Base-by-base conservation (phyloP, 495 filamentous ascomycete species). In the Clavariopsis aquatica region DNA sequence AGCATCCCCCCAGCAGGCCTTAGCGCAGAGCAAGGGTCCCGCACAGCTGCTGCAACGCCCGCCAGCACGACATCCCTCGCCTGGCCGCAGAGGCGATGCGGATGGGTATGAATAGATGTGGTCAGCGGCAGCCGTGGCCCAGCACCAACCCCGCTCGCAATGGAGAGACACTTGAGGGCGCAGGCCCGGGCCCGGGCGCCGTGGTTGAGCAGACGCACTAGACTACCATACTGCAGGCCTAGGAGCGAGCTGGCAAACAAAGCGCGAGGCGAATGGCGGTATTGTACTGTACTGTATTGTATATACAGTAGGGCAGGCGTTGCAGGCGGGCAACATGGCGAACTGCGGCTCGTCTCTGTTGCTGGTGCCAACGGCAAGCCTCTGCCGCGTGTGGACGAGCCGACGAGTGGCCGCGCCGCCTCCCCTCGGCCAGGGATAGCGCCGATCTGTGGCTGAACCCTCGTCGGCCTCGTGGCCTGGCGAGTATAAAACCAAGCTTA, bases 371-470 rank as follows among this genome's bases (percentile, higher is more conserved):
- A 45, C 53, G 29, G 20, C 53, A 31, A 8, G 20, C 29, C 31
- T 23, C 15, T 23, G 10, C 26, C 31, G 19, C 29, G 24, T 20
- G 15, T 24, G 19, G 2, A 49, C 17, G 4, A 26, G 27, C 29
- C 31, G 43, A 20, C 59, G n/a, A n/a, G 31, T 12, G 24, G 26
- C 34, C 34, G 22, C 29, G 27, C 27, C 34, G 15, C 28, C 31
- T 24, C 46, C 5, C 49, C 38, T 19, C 29, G 22, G n/a, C n/a
- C 59, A 22, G 47, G 59, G 59, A 62, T 62, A 15, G 46, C 31
- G 59, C 23, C 59, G 59, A 62, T 62, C 59, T 53, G 38, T 43
- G 38, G 38, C 38, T 43, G 12, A 34, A 24, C 54, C 54, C 31
- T 57, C 54, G 29, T 36, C 28, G 20, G 6, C 45, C 56, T 47